Evolutionary conservation across 805 yeast genomes (phyloP).

Genomic region (Barnettozyma sucrosica): DNA sequence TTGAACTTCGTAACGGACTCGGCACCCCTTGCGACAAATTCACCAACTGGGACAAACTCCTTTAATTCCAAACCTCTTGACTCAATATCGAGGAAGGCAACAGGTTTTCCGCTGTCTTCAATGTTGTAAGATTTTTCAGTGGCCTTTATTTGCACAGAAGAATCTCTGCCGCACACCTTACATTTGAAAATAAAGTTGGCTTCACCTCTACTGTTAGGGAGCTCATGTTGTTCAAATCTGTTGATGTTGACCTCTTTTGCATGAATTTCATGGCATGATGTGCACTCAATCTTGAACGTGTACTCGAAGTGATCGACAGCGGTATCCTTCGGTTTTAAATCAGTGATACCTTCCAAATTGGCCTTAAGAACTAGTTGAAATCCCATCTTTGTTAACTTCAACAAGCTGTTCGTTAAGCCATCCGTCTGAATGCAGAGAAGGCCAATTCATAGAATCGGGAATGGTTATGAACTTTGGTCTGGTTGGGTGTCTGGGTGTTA

Average conservation of each 20-base stretch:
- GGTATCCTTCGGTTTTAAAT: constrained; percentile 54
- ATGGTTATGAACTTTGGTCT: not conserved
- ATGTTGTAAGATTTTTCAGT: constrained; percentile 21
- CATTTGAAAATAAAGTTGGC: constrained; percentile 81
- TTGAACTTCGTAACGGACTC: constrained; percentile 46
- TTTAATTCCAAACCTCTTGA: constrained; percentile 77
- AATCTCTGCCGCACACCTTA: constrained; percentile 44
- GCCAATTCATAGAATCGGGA: not conserved
- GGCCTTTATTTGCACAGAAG: constrained; percentile 22
- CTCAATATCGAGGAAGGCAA: constrained; percentile 63
- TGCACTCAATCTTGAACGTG: constrained; percentile 68
- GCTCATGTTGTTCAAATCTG: constrained; percentile 55
- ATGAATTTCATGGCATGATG: constrained; percentile 73
- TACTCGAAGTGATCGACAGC: constrained; percentile 63
- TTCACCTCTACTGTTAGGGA: constrained; percentile 70
- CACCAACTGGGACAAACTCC: constrained; percentile 64
- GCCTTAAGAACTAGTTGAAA: constrained; percentile 31
- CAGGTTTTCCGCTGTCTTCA: constrained; percentile 40
- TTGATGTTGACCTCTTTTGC: constrained; percentile 65
- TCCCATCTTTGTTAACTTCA: constrained; percentile 12
- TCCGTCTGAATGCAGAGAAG: not conserved
- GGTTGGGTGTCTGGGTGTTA: constrained; percentile 4
- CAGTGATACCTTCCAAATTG: constrained; percentile 31
- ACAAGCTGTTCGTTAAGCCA: not conserved
- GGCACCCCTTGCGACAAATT: constrained; percentile 49